phyloP scores from a whole-genome alignment of 192 early-diverging fungal genomes.

The Coemansia sp. region DNA sequence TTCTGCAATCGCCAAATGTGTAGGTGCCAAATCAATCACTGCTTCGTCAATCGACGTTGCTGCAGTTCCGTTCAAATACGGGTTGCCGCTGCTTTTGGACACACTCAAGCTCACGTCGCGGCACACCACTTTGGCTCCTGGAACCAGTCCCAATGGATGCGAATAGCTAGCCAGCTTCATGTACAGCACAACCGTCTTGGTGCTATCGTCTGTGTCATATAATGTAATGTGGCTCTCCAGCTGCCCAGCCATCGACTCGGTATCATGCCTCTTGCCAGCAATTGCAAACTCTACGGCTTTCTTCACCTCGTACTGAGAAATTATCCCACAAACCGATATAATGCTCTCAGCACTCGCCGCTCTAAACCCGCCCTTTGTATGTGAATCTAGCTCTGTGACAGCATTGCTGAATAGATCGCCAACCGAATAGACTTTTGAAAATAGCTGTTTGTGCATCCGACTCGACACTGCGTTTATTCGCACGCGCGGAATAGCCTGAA shows the following conservation, averaged over 20 bases:
- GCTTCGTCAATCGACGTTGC: constrained; percentile 17
- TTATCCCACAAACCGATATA: constrained; percentile 14
- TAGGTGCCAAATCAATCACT: neutral
- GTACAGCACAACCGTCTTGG: constrained; percentile 19
- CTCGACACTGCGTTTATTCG: constrained; percentile 1
- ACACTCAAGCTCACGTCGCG: constrained; percentile 13
- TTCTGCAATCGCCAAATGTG: neutral
- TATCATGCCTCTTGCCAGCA: neutral
- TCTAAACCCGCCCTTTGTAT: neutral
- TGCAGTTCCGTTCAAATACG: constrained; percentile 20
- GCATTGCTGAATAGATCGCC: constrained; percentile 1
- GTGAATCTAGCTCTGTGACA: neutral
- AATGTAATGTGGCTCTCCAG: constrained; percentile 28
- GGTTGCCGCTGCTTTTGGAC: constrained; percentile 14
- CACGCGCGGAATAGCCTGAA: constrained; percentile 10
- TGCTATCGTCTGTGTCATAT: constrained; percentile 14
- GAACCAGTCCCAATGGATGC: constrained; percentile 37
- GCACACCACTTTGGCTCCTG: constrained; percentile 22
- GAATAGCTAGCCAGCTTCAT: constrained; percentile 26
- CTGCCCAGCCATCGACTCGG: neutral
- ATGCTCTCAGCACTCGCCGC: constrained; percentile 1
- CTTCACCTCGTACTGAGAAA: constrained; percentile 13
- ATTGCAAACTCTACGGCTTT: constrained; percentile 4
- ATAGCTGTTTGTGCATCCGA: neutral
- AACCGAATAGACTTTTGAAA: constrained; percentile 3